Percentiles rank a stretch among this genome's conserved stretches.
Evolutionary conservation across 2,329 filamentous ascomycete species (phyloP).

Genomic region (Neoscytalidium dimidiatum): DNA sequence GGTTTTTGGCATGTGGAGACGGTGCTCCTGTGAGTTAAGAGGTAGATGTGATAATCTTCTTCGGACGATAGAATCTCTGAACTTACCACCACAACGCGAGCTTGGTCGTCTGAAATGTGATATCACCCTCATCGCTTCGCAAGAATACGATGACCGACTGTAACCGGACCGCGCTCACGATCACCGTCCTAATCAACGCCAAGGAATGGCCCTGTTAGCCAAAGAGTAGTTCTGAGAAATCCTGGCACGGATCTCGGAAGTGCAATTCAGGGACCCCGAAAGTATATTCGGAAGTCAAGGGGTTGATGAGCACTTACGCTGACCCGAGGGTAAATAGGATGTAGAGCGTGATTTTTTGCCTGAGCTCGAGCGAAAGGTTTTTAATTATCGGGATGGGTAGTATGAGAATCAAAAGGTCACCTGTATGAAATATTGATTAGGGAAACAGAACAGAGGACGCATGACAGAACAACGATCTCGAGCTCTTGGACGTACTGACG

Average conservation of each 20-base stretch:
- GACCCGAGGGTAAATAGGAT: conserved; percentile 1
- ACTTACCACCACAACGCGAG: background rate
- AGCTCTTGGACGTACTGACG: background rate
- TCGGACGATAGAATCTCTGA: background rate
- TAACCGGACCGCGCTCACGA: background rate
- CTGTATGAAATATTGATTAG: background rate
- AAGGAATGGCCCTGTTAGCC: background rate
- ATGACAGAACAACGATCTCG: no score
- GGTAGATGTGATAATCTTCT: background rate
- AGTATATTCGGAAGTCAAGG: background rate
- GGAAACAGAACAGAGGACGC: background rate
- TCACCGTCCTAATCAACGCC: background rate
- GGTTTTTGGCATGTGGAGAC: background rate
- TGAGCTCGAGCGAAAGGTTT: background rate
- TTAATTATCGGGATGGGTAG: background rate
- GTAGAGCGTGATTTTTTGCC: conserved; percentile 1
- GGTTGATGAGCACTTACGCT: background rate
- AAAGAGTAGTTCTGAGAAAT: background rate
- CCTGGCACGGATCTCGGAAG: background rate
- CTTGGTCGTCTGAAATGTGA: background rate
- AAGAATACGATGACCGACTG: background rate
- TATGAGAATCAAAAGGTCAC: background rate
- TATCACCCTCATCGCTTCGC: background rate
- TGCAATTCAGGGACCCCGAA: background rate
- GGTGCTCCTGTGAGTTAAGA: background rate